Conservation (phyloP, 305 asterid genomes). For the Rubia peregrina region DNA sequence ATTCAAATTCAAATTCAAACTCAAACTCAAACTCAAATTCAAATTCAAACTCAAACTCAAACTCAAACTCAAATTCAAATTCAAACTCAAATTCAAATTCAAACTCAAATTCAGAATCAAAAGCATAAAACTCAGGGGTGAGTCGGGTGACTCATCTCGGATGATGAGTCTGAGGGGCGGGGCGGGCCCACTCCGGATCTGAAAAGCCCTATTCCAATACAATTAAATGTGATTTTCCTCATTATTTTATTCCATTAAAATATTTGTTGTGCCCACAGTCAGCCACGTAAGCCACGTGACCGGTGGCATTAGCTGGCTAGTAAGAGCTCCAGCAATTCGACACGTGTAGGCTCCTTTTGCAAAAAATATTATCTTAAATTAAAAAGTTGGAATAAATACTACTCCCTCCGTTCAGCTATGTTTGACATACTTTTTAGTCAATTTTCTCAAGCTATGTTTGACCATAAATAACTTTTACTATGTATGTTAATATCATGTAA, state of each 20-base stretch:
- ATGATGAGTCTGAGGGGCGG: neutral
- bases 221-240: slow-evolving; percentile 25
- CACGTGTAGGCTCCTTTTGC: slow-evolving; percentile 26
- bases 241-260: neutral
- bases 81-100: too few relatives aligned
- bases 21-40: neutral
- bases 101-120: neutral
- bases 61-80: too few relatives aligned
- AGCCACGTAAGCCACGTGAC: slow-evolving; percentile 49
- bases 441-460: too few relatives aligned
- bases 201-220: slow-evolving; percentile 45
- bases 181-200: slow-evolving; percentile 51
- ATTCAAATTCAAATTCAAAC: too few relatives aligned
- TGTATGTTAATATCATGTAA: too few relatives aligned
- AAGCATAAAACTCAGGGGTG: slow-evolving; percentile 13
- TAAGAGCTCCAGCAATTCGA: slow-evolving; percentile 14
- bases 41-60: neutral
- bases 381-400: slow-evolving; percentile 15
- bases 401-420: too few relatives aligned
- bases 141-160: slow-evolving; percentile 19
- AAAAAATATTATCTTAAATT: neutral
- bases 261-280: neutral
- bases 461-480: too few relatives aligned
- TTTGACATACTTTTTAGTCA: too few relatives aligned
- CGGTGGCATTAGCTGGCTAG: slow-evolving; percentile 28